Conservation (phyloP, 306 rosid genomes). For the Mucuna pruriens region DNA sequence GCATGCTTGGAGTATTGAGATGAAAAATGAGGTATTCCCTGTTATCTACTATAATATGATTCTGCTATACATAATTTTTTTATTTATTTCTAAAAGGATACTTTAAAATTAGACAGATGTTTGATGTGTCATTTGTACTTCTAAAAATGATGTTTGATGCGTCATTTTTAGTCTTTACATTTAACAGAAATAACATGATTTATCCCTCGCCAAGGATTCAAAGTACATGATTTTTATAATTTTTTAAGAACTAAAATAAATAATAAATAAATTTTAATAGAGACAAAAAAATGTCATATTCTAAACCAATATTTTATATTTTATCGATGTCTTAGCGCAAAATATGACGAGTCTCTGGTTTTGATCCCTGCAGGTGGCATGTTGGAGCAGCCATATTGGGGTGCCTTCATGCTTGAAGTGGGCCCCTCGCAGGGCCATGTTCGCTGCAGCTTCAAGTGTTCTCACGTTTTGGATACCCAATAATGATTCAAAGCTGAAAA, state of each 20-base stretch:
- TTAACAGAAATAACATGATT: no score
- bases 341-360: constrained; percentile 14
- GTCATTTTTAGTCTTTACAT: no score
- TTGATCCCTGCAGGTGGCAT: constrained; percentile 61
- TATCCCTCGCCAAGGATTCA: background rate
- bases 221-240: background rate
- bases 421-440: constrained; percentile 96
- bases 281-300: background rate
- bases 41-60: constrained; percentile 19
- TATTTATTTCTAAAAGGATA: background rate
- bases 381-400: constrained; percentile 88
- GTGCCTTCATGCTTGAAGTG: constrained; percentile 91
- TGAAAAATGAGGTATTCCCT: constrained; percentile 69
- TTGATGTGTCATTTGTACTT: background rate
- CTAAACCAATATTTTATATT: background rate
- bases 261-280: background rate
- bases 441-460: constrained; percentile 88
- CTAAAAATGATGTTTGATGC: no score
- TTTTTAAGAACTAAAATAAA: background rate
- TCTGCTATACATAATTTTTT: background rate
- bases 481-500: constrained; percentile 48
- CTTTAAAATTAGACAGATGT: background rate
- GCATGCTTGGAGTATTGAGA: constrained; percentile 92
- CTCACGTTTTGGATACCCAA: constrained; percentile 91
- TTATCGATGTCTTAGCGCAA: background rate